Evolutionary conservation across 352 stramenopile species (phyloP), one percentile per base, ranked within the genome.

Genomic region (Phytophthora meadii): DNA sequence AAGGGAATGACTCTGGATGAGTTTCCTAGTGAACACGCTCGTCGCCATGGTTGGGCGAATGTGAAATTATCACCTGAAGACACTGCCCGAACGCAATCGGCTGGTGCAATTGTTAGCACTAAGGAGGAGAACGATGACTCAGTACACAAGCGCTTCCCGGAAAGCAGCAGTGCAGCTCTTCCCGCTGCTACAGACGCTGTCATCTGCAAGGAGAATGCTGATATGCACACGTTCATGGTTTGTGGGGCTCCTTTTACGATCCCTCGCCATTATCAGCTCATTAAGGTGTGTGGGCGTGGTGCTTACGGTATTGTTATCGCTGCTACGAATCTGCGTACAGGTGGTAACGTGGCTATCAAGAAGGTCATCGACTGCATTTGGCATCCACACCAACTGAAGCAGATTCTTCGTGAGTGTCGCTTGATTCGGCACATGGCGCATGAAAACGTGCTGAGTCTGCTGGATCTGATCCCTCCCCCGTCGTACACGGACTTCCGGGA

Each of bases 301-400:
- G 89, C 88, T 28, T 97, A 97, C 61, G 89, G 89, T 32, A 95
- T 97, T 54, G 89, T 97, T 37, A 96, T 97, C 57, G 89, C 89
- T 10, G 89, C 89, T 6, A 95, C 87, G 8, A 89, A 97, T 62
- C 81, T 80, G 28, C 71, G 77, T 22, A 92, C 83, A 1, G 86
- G 88, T n/a, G 87, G 82, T 1, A 97, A 94, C 46, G 87, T 95
- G 9, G 89, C 87, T 34, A 96, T 97, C 55, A 97, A 97, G 76
- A 97, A 97, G 58, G 89, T 97, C 7, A 96, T 96, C 41, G 88
- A 96, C 67, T 96, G 88, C 51, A 92, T 96, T 46, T 96, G 88
- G 88, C 88, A 96, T 58, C 88, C 87, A 17, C 88, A 96, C 61
- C 86, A 96, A 54, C 82, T 96, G 51, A 96, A 96, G 64, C 87